Evolutionary conservation across 495 filamentous ascomycete species (phyloP).

Genomic region (Podospora pseudocomata): DNA sequence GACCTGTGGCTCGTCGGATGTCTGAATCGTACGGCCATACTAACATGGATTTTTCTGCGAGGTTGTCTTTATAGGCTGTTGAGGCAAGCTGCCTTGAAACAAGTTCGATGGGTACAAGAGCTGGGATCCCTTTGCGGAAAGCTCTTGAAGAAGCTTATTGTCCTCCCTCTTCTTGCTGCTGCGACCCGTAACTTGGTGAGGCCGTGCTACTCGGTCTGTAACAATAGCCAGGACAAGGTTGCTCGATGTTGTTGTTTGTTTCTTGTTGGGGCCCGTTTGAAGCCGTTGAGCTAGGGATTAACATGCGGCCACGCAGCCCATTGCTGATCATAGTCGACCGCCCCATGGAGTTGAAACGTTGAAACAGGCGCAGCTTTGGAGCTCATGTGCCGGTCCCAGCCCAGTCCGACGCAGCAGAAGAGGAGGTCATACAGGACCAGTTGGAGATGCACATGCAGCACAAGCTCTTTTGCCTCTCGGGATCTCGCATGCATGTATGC

Average conservation of each 20-base stretch:
- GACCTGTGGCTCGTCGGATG: conserved; percentile 6
- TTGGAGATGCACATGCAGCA: not conserved
- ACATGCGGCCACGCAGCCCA: not conserved
- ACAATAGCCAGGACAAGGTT: not conserved
- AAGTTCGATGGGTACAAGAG: not conserved
- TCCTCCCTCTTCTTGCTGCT: not conserved
- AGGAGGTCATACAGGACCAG: conserved; percentile 5
- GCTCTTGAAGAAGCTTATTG: not conserved
- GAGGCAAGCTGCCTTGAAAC: conserved; percentile 8
- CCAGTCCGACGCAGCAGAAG: conserved; percentile 6
- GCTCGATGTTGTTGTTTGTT: not conserved
- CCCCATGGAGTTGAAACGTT: conserved; percentile 3
- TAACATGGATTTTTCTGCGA: not conserved
- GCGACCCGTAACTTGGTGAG: conserved; percentile 10
- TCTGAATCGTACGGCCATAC: conserved; percentile 12
- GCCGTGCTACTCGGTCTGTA: conserved; percentile 11
- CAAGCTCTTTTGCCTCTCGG: not conserved
- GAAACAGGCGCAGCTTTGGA: conserved; percentile 18
- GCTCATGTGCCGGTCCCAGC: conserved; percentile 10
- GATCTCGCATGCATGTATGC: not conserved
- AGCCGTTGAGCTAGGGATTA: not conserved
- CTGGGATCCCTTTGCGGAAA: not conserved
- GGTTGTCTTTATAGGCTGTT: conserved; percentile 7
- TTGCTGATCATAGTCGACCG: not conserved
- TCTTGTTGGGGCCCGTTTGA: not conserved